phyloP scores from a whole-genome alignment of 352 stramenopile genomes.

The Pythium pyrilobum region DNA sequence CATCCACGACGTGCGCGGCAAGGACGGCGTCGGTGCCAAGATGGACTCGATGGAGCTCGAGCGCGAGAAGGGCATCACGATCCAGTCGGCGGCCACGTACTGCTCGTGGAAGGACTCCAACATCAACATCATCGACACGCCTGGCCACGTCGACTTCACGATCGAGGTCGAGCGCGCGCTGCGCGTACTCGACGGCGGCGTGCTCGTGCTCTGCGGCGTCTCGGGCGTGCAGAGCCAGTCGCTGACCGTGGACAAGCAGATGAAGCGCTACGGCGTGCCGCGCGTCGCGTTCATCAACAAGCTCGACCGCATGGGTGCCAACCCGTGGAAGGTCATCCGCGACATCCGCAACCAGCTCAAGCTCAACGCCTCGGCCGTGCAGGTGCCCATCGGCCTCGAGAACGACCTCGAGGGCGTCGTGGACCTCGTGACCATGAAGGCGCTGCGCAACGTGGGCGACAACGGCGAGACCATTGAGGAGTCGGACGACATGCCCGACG shows the following conservation, averaged over 20 bases:
- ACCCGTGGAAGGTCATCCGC: conserved; percentile 93
- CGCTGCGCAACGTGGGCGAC: conserved; percentile 90
- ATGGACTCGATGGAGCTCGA: conserved; percentile 99
- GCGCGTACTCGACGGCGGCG: conserved; percentile 96
- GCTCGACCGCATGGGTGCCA: conserved; percentile 96
- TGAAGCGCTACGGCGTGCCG: conserved; percentile 99
- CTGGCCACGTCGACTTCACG: conserved; percentile 99
- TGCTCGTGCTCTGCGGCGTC: conserved; percentile 91
- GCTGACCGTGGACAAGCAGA: conserved; percentile 98
- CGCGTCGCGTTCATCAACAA: conserved; percentile 99
- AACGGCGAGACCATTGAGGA: conserved; percentile 83
- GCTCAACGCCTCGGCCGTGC: conserved; percentile 94
- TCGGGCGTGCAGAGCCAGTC: conserved; percentile 97
- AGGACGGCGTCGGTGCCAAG: conserved; percentile 98
- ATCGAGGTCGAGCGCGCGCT: conserved; percentile 98
- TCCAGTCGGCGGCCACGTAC: conserved; percentile 98
- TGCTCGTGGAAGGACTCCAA: conserved; percentile 94
- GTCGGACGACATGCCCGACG: conserved; percentile 87
- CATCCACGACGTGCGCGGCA: conserved; percentile 95
- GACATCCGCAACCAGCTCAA: conserved; percentile 96
- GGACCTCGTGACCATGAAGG: conserved; percentile 93
- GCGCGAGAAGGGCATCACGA: conserved; percentile 99
- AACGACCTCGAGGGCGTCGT: conserved; percentile 94
- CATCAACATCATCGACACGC: conserved; percentile 99
- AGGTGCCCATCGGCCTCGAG: conserved; percentile 98